phyloP scores from a whole-genome alignment of 352 stramenopile species.

The Globisporangium ultimum region DNA sequence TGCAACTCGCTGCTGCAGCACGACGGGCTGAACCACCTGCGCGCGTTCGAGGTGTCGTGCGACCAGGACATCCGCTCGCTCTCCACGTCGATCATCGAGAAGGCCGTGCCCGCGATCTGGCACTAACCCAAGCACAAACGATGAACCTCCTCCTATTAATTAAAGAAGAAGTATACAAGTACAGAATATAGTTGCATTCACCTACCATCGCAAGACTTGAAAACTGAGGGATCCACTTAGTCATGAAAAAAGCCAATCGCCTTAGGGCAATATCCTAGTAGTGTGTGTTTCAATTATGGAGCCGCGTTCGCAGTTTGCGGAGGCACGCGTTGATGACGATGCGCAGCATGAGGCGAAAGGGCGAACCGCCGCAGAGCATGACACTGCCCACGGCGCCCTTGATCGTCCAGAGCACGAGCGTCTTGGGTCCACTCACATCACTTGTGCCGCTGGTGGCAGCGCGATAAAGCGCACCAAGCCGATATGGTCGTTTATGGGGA shows the following conservation, averaged over 20 bases:
- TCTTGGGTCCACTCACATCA: conserved; percentile 16
- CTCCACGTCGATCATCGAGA: conserved; percentile 77
- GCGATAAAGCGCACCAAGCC: conserved; percentile 55
- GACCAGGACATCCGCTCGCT: conserved; percentile 55
- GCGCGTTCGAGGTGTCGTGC: conserved; percentile 41
- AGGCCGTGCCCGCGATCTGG: conserved; percentile 78
- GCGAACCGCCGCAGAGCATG: conserved; percentile 35
- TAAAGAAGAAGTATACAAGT: neutral
- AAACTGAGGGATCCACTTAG: too few relatives aligned
- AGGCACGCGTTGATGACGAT: conserved; percentile 30
- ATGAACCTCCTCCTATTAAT: neutral
- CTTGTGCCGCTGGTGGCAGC: neutral
- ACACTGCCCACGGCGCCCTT: conserved; percentile 52
- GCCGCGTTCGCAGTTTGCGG: conserved; percentile 20
- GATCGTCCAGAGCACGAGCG: conserved; percentile 55
- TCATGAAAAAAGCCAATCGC: too few relatives aligned
- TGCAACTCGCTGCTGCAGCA: conserved; percentile 79
- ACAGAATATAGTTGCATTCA: conserved; percentile 20
- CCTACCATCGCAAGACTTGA: too few relatives aligned
- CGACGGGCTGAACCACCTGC: conserved; percentile 66
- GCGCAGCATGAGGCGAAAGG: conserved; percentile 31
- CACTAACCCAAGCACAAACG: conserved; percentile 37
- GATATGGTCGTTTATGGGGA: conserved; percentile 49
- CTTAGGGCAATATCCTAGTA: neutral
- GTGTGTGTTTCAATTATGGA: conserved; percentile 8